phyloP scores from a whole-genome alignment of 805 yeast species.

The Spathaspora sp. region DNA sequence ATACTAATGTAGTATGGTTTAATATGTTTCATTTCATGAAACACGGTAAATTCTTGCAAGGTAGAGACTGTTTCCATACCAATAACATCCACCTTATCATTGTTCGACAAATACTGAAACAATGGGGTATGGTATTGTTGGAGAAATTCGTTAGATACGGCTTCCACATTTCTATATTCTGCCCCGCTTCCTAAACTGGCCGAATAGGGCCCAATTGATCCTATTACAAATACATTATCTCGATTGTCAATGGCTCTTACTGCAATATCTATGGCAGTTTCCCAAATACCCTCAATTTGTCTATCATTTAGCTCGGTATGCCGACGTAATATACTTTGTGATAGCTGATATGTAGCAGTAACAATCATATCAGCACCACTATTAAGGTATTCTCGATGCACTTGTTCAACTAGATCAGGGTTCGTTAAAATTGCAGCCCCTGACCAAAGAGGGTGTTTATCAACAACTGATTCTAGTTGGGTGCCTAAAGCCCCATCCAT shows the following conservation, averaged over 20 bases:
- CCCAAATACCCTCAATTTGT: conserved; percentile 18
- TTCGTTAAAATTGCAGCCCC: conserved; percentile 46
- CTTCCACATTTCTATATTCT: conserved; percentile 67
- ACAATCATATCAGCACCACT: conserved; percentile 55
- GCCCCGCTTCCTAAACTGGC: conserved; percentile 64
- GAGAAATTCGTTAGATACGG: conserved; percentile 35
- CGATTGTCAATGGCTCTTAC: conserved; percentile 10
- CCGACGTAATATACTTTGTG: conserved; percentile 35
- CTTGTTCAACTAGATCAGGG: conserved; percentile 40
- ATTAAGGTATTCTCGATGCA: conserved; percentile 49
- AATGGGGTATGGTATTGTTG: conserved; percentile 47
- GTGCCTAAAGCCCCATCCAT: conserved; percentile 69
- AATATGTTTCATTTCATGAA: conserved; percentile 18
- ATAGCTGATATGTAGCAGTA: conserved; percentile 61
- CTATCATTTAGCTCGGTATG: conserved; percentile 14
- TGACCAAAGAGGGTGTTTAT: conserved; percentile 54
- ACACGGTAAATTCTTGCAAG: conserved; percentile 49
- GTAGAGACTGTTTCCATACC: conserved; percentile 75
- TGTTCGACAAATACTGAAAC: conserved; percentile 32
- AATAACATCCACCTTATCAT: conserved; percentile 49
- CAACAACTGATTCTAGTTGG: conserved; percentile 50
- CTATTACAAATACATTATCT: conserved; percentile 38
- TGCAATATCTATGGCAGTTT: conserved; percentile 20
- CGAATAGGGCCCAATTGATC: conserved; percentile 77
- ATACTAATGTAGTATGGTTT: conserved; percentile 47